Base-by-base conservation (phyloP, 2,329 filamentous ascomycete species). In the Colletotrichum eleusines region DNA sequence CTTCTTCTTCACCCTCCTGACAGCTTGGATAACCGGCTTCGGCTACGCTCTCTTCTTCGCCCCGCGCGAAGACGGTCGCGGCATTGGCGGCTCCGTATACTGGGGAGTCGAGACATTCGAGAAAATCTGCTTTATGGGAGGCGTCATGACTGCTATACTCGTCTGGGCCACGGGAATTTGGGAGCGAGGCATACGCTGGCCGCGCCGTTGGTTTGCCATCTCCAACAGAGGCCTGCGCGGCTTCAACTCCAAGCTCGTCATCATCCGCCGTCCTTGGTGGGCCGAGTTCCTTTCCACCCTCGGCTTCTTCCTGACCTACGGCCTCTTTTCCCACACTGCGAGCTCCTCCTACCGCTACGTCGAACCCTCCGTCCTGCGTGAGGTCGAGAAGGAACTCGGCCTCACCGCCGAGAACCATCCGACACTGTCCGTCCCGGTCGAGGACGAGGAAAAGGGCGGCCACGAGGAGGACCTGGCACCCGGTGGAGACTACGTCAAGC, bases 141-240 rank as follows among this genome's bases (percentile, higher is more conserved):
- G 96, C 57, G 88, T 97, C 70, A 91, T 98, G 71, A 98, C 95
- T 0, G 92, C 90, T 44, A 87, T 94, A 53, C 85, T 99, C 44
- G 91, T 98, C 74, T 98, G 95, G 94, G 95, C 91, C 20, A 98
- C 95, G 0, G 96, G 96, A 35, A 95, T 98, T 80, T 99, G 95
- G 93, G 95, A 98, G 77, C 90, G 95, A 66, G 96, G 96, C 40
- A 92, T 99, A 66, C 89, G 95, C 73, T 98, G 96, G 95, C 96
- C 96, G 60, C 87, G 95, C 66, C 90, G 94, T 75, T 98, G 96
- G 93, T 91, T 98, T 75, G 90, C 88, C 75, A 91, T 95, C 72
- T 93, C 95, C 48, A 99, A 99, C 80, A 88, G 96, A 65, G 96
- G 96, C 16, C 85, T 99, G 73, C 88, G 96, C 72, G 92, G 89